Evolutionary conservation across 2,329 filamentous ascomycete species (phyloP), one percentile per base, ranked within the genome.

Genomic region (Beauveria australis): DNA sequence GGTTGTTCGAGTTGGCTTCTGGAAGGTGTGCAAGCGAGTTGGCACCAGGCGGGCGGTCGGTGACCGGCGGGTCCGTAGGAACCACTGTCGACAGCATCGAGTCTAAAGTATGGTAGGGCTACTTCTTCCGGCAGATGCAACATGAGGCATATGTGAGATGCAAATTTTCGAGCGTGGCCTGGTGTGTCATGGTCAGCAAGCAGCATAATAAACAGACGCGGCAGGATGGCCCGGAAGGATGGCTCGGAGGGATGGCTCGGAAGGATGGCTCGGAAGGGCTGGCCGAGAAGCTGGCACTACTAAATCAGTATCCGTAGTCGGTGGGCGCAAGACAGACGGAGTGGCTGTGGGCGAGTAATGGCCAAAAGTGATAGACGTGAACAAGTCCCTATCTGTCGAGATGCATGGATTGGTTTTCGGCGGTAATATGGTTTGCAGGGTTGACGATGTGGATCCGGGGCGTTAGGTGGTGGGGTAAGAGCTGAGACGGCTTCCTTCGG

Each of bases 361-460:
- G 46, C 22, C 16, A 48, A 48, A 16, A 24, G 46, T 18, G 46
- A 48, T 28, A n/a, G 24, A 24, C 46, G 28, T 52, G 48, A 41
- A 24, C 10, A 33, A 26, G 12, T 16, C 30, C 19, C 7, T 41
- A 5, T 41, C 24, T 55, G 26, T 44, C 18, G 6, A 22, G 19
- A n/a, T 55, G n/a, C 37, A 40, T 24, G 33, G 44, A 6, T 26
- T 46, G 53, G 44, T n/a, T 26, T 9, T 24, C 61, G 61, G 65
- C 64, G 56, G 59, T 44, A 33, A 33, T 14, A 33, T 59, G 59
- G 61, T 59, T 59, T 66, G 67, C 47, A n/a, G n/a, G 47, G 53
- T 30, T 44, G 24, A 41, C 2, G 33, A 43, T 41, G 51, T 56
- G 49, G 59, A 49, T 61, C 41, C 56, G 59, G 61, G 53, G 61